A percentile compares a stretch with the other conserved stretches of the same genome.
These are phyloP conservation scores for Mariannaea sp. DNA, from an alignment of 2,329 filamentous ascomycete genomes.

Conservation along the genomic window DNA sequence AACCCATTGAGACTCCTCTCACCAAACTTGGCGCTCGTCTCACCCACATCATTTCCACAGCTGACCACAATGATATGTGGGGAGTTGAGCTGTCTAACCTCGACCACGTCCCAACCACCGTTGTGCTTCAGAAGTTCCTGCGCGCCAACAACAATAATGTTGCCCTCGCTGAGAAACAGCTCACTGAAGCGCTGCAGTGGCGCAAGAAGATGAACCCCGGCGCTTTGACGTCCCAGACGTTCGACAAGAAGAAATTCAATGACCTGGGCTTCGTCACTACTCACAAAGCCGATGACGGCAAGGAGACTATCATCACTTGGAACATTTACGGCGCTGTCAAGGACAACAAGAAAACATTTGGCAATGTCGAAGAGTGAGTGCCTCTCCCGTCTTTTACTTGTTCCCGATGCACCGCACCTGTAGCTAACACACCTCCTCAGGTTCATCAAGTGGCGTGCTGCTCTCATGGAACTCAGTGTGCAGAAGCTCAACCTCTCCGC, in stretches of 20 bases:
- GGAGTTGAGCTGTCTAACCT: conserved; percentile 69
- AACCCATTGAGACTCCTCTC: conserved; percentile 48
- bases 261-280: conserved; percentile 80
- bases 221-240: conserved; percentile 66
- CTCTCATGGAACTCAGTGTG: conserved; percentile 86
- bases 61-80: conserved; percentile 80
- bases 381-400: neutral
- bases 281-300: conserved; percentile 61
- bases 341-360: conserved; percentile 82
- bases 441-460: conserved; percentile 88
- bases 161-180: conserved; percentile 74
- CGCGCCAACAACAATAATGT: conserved; percentile 84
- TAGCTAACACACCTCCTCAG: conserved; percentile 49
- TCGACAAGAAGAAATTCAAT: conserved; percentile 71
- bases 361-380: conserved; percentile 76
- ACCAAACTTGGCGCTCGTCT: conserved; percentile 63
- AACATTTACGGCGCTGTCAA: conserved; percentile 92
- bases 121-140: conserved; percentile 91
- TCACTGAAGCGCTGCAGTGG: conserved; percentile 81
- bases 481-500: conserved; percentile 71
- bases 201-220: conserved; percentile 75
- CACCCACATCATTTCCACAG: conserved; percentile 58
- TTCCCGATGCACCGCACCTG: neutral
- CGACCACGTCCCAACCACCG: conserved; percentile 72
- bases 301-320: conserved; percentile 77